Evolutionary conservation across 2,329 filamentous ascomycete genomes (phyloP), one percentile per base, ranked within the genome.

Genomic region (Colletotrichum sp.): DNA sequence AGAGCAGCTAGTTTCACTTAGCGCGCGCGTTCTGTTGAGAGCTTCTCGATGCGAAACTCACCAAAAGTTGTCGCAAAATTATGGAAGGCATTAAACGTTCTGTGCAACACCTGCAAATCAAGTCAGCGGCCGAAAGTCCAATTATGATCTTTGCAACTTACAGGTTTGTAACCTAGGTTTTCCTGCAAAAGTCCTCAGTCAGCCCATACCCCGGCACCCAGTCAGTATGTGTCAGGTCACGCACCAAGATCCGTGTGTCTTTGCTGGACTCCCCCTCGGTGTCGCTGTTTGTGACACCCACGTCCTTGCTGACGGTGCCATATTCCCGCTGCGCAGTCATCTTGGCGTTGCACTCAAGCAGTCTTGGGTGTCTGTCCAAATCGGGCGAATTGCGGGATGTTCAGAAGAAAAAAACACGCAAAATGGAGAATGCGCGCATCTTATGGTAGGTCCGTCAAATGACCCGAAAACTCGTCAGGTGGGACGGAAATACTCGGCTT

Each of bases 1-100:
- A 92, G 82, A 2, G 90, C 90, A 75, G 90, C 90, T 91, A 58
- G 15, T 27, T 7, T 3, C 8, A 38, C 62, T 80, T 34, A 79
- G 75, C 33, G 66, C 58, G 27, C 34, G 18, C 1, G 7, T 59
- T 59, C 57, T n/a, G 27, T 59, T 33, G 33, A 63, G 31, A 58
- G 59, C 27, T 29, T 29, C 66, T 16, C 62, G 43, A 4, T 51
- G 43, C n/a, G 43, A n/a, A 21, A 51, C 82, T 38, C 79, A 90
- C 89, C 89, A 76, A 91, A 91, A 15, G 88, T 90, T 3, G 89
- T 90, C 4, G 89, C 85, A 77, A 91, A 91, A 79, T 89, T 91
- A 78, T 91, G 89, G 68, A 91, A 85, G 18, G 89, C 82, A 36
- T 87, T 87, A 77, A 90, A 90, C 47, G 87, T 89, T 74, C 89